Percentiles rank a stretch among this genome's conserved stretches.
phyloP scores from a whole-genome alignment of 176 grass and related monocot species.

The Lolium rigidum region DNA sequence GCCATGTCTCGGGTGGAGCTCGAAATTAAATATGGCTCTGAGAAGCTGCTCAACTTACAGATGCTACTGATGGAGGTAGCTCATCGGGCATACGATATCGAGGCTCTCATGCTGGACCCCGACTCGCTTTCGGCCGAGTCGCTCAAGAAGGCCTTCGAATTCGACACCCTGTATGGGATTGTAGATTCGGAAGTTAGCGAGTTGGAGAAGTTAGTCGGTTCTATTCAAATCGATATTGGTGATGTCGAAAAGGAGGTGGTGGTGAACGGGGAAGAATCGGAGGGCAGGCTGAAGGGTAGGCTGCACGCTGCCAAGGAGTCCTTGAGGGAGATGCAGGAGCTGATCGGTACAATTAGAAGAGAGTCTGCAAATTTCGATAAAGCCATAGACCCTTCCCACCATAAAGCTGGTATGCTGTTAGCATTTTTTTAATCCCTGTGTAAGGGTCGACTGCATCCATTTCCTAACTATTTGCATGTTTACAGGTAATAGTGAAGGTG shows the following conservation, averaged over 20 bases:
- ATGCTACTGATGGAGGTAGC: slow-evolving; percentile 75
- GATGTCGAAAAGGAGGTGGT: slow-evolving; percentile 18
- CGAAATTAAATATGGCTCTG: slow-evolving; percentile 41
- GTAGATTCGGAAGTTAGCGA: slow-evolving; percentile 64
- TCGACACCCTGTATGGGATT: slow-evolving; percentile 49
- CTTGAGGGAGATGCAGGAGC: slow-evolving; percentile 56
- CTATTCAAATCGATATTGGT: slow-evolving; percentile 49
- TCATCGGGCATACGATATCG: slow-evolving; percentile 44
- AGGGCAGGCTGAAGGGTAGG: slow-evolving; percentile 30
- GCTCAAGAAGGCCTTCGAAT: slow-evolving; percentile 57
- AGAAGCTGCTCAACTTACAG: slow-evolving; percentile 77
- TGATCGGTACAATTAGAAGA: slow-evolving; percentile 46
- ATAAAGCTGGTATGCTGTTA: slow-evolving; percentile 60
- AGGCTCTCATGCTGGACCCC: slow-evolving; percentile 44
- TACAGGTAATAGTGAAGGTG: slow-evolving; percentile 46
- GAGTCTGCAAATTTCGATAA: slow-evolving; percentile 51
- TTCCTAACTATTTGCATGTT: slow-evolving; percentile 27
- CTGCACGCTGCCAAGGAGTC: slow-evolving; percentile 45
- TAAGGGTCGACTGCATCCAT: not conserved
- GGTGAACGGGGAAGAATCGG: slow-evolving; percentile 29
- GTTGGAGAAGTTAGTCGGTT: slow-evolving; percentile 59
- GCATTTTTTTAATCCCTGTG: not conserved
- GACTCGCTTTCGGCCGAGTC: slow-evolving; percentile 37
- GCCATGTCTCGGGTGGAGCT: slow-evolving; percentile 54
- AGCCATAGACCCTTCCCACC: slow-evolving; percentile 38